Conservation (phyloP, 2,329 filamentous ascomycete species). For the Stenocarpella maydis region DNA sequence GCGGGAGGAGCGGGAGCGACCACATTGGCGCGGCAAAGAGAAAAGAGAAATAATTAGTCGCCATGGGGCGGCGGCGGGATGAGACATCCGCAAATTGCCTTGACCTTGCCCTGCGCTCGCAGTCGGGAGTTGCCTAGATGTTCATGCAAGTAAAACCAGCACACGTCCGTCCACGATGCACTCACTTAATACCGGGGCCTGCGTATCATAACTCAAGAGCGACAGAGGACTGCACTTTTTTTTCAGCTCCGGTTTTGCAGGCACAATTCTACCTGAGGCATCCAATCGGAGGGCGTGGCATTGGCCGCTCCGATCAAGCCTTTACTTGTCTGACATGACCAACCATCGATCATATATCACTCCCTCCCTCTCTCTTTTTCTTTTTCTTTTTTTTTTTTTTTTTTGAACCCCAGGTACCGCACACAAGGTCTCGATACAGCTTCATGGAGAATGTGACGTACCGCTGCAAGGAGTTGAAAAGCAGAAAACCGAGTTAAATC, state of each 20-base stretch:
- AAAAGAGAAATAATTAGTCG: not conserved
- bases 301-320: not conserved
- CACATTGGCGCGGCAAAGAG: not conserved
- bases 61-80: not conserved
- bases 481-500: not conserved
- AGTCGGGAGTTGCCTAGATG: constrained; percentile 1
- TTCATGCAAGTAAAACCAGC: constrained; percentile 18
- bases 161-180: constrained; percentile 2
- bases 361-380: too few relatives aligned
- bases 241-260: not conserved
- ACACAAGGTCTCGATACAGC: constrained; percentile 3
- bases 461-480: not conserved
- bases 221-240: not conserved
- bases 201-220: not conserved
- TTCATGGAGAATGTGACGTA: not conserved
- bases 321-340: constrained; percentile 7
- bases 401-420: not conserved
- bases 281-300: not conserved
- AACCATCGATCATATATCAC: constrained; percentile 7
- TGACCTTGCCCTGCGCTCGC: not conserved
- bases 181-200: not conserved
- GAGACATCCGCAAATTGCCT: constrained; percentile 16
- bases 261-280: not conserved
- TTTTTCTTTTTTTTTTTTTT: too few relatives aligned
- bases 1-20: constrained; percentile 4